Conservation (phyloP, 371 early-diverging fungal genomes). For the Blyttiomyces sp. region DNA sequence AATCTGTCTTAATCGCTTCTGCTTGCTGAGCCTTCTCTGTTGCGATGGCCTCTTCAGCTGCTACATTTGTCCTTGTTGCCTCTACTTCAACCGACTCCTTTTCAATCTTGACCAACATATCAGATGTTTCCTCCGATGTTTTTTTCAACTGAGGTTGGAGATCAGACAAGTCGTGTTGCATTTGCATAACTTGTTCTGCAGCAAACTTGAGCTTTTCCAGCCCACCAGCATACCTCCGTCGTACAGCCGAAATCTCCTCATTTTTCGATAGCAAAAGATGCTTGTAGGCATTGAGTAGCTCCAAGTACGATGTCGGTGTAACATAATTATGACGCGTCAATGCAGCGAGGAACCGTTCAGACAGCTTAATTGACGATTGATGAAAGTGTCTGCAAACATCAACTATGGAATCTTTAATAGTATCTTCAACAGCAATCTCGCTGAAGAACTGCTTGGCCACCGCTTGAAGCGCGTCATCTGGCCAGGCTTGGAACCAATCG, state of each 20-base stretch:
- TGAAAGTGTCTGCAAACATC: slow-evolving; percentile 53
- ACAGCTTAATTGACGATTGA: slow-evolving; percentile 44
- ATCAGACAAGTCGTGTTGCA: slow-evolving; percentile 51
- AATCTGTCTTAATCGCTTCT: slow-evolving; percentile 51
- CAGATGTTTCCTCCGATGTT: slow-evolving; percentile 54
- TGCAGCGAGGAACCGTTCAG: slow-evolving; percentile 36
- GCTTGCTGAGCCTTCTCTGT: slow-evolving; percentile 49
- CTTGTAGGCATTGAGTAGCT: slow-evolving; percentile 50
- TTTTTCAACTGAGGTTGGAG: slow-evolving; percentile 52
- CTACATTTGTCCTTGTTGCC: slow-evolving; percentile 46
- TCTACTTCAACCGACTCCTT: slow-evolving; percentile 56
- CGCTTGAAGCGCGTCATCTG: slow-evolving; percentile 55
- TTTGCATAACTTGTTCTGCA: slow-evolving; percentile 49
- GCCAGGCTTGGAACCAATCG: slow-evolving; percentile 63
- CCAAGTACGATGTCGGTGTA: slow-evolving; percentile 54
- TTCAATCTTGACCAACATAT: slow-evolving; percentile 52
- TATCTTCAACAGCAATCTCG: slow-evolving; percentile 37
- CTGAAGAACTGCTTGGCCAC: slow-evolving; percentile 51
- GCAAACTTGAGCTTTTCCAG: slow-evolving; percentile 54
- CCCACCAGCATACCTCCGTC: slow-evolving; percentile 48
- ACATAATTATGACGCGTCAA: slow-evolving; percentile 53
- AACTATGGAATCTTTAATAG: slow-evolving; percentile 32
- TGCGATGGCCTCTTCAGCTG: slow-evolving; percentile 54
- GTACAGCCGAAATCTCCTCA: slow-evolving; percentile 43
- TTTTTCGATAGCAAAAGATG: slow-evolving; percentile 33